Base-by-base conservation (phyloP, 139 green algal genomes). In the Chlamydomonas incerta region DNA sequence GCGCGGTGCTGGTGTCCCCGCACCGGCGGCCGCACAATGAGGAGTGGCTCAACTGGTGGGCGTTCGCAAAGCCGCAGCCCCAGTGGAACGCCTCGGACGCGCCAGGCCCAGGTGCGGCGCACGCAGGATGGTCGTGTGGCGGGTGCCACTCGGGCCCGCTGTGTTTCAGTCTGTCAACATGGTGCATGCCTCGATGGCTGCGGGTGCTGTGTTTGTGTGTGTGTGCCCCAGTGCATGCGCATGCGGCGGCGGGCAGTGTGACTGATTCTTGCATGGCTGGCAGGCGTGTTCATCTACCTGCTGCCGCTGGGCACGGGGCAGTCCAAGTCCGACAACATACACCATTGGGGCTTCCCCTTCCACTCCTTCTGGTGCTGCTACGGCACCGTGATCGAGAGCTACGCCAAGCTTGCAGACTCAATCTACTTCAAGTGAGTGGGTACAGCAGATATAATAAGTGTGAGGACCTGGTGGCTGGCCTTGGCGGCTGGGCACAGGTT, bases 351-450 rank as follows among this genome's bases (percentile, higher is more conserved):
- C 37, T 82, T 88, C 67, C 88, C 88, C 24, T 83, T 89, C 63
- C 62, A 91, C 80, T 88, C 80, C 52, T 95, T 96, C 89, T 96
- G 93, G 93, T 96, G 93, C 90, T 96, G 93, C 92, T 95, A 95
- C 83, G 82, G 92, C 73, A 93, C 89, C 50, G 85, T 85, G 33
- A 72, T 95, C 6, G 93, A 96, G 86, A 90, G 82, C 52, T 92
- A 95, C 63, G 79, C 88, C 63, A 96, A 96, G 87, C 87, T 96
- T 37, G 89, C 90, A 0, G 93, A 96, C 77, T 93, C 88, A 28
- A 93, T 96, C 67, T 96, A 90, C 80, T 96, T 96, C 89, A 87
- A 75, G 69, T 74, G 6, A 34, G 74, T 15, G 29, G 34, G 15
- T 23, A 11, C 11, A 58, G 13, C 52, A 15, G 52, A 58, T 58